Evolutionary conservation across 352 stramenopile species (phyloP).

Genomic region (Phytophthora cactorum): DNA sequence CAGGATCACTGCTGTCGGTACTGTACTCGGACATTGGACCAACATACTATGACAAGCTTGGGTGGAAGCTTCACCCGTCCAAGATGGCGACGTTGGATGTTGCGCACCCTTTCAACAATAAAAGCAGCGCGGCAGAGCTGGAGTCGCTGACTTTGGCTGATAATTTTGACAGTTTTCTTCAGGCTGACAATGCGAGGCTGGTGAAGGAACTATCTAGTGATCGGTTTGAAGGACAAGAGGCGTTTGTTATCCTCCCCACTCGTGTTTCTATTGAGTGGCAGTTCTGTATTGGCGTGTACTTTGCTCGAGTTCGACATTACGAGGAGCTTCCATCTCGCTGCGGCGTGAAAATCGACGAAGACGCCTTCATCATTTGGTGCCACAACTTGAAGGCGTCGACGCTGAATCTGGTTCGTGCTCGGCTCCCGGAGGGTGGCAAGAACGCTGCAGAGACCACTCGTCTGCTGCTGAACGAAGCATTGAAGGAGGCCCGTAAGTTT

Average conservation of each 20-base stretch:
- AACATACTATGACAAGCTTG: conserved; percentile 66
- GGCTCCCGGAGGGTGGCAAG: conserved; percentile 29
- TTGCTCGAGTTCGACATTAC: conserved; percentile 43
- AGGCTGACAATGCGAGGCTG: conserved; percentile 45
- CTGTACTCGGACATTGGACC: conserved; percentile 77
- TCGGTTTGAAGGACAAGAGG: conserved; percentile 36
- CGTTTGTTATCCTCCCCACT: conserved; percentile 54
- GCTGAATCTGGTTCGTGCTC: conserved; percentile 57
- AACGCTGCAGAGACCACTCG: conserved; percentile 16
- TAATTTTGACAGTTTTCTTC: conserved; percentile 45
- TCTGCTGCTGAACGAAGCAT: conserved; percentile 39
- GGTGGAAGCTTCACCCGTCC: conserved; percentile 61
- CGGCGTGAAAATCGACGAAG: conserved; percentile 41
- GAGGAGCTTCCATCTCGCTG: conserved; percentile 44
- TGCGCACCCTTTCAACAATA: conserved; percentile 11
- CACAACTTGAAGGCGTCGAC: conserved; percentile 68
- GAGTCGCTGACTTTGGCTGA: conserved; percentile 42
- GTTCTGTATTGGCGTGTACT: conserved; percentile 64
- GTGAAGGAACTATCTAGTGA: conserved; percentile 37
- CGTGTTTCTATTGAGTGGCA: conserved; percentile 72
- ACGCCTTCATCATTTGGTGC: conserved; percentile 69
- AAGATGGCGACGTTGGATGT: conserved; percentile 46
- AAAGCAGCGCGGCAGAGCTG: conserved; percentile 4
- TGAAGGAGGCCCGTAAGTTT: conserved; percentile 52
- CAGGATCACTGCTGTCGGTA: conserved; percentile 45